These are phyloP conservation scores for Metschnikowia lunata DNA, from an alignment of 805 yeast species.

Conservation along the genomic window DNA sequence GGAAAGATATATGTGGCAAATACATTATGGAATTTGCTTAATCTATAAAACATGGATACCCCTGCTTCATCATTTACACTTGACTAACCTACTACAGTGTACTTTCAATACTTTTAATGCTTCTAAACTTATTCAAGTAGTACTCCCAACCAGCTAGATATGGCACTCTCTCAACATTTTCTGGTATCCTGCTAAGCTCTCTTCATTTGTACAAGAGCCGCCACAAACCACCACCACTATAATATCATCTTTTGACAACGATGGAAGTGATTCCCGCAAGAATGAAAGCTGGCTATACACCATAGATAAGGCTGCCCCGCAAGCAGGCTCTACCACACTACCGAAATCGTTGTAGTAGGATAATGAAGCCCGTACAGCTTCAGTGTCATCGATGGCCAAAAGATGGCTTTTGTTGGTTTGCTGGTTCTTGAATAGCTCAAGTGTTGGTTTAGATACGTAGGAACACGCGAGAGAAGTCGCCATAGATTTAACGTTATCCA, in stretches of 20 bases:
- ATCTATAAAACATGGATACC: too few species aligned
- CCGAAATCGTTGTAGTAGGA: conserved; percentile 48
- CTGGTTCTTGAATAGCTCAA: conserved; percentile 25
- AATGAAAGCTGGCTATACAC: conserved; percentile 36
- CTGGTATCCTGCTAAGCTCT: conserved; percentile 13
- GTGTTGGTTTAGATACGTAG: conserved; percentile 47
- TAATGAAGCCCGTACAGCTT: conserved; percentile 52
- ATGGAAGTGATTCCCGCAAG: conserved; percentile 22
- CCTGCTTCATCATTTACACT: too few species aligned
- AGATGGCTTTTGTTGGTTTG: conserved; percentile 18
- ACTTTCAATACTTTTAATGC: too few species aligned
- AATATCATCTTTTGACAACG: conserved; percentile 36
- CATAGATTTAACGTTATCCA: conserved; percentile 47
- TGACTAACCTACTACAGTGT: too few species aligned
- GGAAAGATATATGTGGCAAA: too few species aligned
- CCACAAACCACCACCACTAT: conserved; percentile 60
- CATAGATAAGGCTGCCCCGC: conserved; percentile 63
- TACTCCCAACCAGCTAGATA: neutral
- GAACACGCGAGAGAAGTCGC: conserved; percentile 66
- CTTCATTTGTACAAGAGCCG: conserved; percentile 19
- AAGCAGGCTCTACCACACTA: conserved; percentile 62
- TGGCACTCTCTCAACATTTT: conserved; percentile 10
- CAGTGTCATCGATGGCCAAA: conserved; percentile 42
- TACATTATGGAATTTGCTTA: too few species aligned
- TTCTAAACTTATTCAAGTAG: too few species aligned